Base-by-base conservation (phyloP, 2,329 filamentous ascomycete species). In the Colletotrichum somersetense region DNA sequence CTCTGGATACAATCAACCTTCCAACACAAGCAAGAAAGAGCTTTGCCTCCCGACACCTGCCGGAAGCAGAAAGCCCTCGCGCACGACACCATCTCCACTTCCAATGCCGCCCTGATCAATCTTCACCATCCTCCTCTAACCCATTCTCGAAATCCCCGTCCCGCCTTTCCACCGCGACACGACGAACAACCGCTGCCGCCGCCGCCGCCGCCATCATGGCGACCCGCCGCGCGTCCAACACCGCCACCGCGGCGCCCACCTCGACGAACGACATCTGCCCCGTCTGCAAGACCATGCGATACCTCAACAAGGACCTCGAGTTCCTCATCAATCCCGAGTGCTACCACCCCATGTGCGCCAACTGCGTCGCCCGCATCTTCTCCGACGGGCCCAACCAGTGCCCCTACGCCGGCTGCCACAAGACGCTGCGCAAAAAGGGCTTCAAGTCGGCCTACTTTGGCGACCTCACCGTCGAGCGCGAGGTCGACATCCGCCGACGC, bases 291-390 rank as follows among this genome's bases (percentile, higher is more conserved):
- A 97, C 95, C 72, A 94, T 93, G 72, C 93, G 95, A 75, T 98
- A 98, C 86, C 92, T 98, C 78, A 98, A 98, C 86, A 91, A 91
- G 73, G 92, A 95, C 84, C 95, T 99, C 89, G 89, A 92, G 75
- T 98, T 99, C 84, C 92, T 96, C 77, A 95, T 99, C 85, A 98
- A 98, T 81, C 94, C 96, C 11, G 95, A 97, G 86, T 99, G 96
- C 89, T 99, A 99, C 86, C 96, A 99, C 87, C 94, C 94, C 76
- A 98, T 99, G 94, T 99, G 96, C 86, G 92, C 94, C 81, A 95
- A 93, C 69, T 99, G 96, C 85, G 95, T 98, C 53, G 93, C 96
- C 82, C 93, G 96, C 67, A 93, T 98, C 77, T 99, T 98, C 87
- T 93, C 92, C 46, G 91, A 94, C 67, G 96, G 96, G 0, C 96